phyloP scores from a whole-genome alignment of 257 asterid genomes.

The Lithospermum erythrorhizon region DNA sequence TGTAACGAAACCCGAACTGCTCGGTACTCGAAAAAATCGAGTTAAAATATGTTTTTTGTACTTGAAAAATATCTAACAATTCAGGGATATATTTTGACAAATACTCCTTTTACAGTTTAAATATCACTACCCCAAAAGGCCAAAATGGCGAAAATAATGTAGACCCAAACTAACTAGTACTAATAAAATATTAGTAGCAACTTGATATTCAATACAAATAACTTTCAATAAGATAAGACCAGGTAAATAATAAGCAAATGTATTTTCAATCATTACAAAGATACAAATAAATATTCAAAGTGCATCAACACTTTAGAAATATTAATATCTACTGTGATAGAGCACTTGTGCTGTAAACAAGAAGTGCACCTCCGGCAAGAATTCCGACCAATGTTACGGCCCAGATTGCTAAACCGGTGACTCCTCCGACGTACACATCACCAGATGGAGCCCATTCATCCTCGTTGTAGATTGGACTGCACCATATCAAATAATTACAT shows the following conservation, averaged over 20 bases:
- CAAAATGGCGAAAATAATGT: too few relatives aligned
- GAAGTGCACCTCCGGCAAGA: constrained; percentile 94
- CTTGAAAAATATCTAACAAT: too few relatives aligned
- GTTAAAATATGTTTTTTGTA: too few relatives aligned
- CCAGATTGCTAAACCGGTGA: constrained; percentile 88
- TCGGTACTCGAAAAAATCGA: too few relatives aligned
- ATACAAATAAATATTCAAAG: constrained; percentile 8
- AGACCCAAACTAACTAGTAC: too few relatives aligned
- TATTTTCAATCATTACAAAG: constrained; percentile 5
- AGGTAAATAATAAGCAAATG: constrained; percentile 1
- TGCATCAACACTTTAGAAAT: not conserved
- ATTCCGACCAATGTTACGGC: constrained; percentile 66
- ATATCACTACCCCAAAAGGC: too few relatives aligned
- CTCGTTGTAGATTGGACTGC: constrained; percentile 77
- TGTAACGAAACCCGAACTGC: too few relatives aligned
- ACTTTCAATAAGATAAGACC: too few relatives aligned
- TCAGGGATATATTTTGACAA: too few relatives aligned
- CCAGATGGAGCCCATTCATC: constrained; percentile 78
- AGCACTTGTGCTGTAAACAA: constrained; percentile 96
- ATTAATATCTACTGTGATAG: constrained; percentile 47
- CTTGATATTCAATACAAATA: too few relatives aligned
- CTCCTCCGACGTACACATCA: constrained; percentile 84
- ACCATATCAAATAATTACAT: not conserved
- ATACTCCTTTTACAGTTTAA: too few relatives aligned
- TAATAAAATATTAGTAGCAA: too few relatives aligned